Conservation (phyloP, 1,284 basidiomycete species). For the Ustilago sp. region DNA sequence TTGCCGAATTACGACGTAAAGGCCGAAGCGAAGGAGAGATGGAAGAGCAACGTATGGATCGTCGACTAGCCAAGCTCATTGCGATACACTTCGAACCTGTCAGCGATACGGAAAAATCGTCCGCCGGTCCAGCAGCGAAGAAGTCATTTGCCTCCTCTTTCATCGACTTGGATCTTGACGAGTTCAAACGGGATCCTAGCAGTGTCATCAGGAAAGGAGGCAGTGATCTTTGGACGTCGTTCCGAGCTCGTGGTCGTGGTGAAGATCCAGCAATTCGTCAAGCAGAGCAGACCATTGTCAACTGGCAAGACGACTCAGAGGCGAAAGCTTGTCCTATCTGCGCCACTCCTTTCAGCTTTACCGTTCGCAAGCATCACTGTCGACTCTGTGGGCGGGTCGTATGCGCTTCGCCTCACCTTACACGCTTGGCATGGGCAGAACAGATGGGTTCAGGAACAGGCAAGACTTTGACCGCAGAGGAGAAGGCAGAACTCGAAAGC, state of each 20-base stretch:
- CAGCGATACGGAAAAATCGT: conserved; percentile 20
- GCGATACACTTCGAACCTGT: conserved; percentile 52
- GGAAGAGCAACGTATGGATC: conserved; percentile 63
- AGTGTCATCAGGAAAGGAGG: conserved; percentile 38
- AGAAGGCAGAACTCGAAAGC: conserved; percentile 22
- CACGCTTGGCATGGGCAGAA: conserved; percentile 36
- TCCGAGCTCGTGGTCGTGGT: conserved; percentile 42
- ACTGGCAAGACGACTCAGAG: conserved; percentile 87
- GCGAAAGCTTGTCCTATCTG: conserved; percentile 87
- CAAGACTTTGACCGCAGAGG: conserved; percentile 24
- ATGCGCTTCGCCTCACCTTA: conserved; percentile 84
- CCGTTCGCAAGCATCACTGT: conserved; percentile 96
- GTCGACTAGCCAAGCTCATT: conserved; percentile 59
- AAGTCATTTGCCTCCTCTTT: conserved; percentile 25
- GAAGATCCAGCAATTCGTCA: conserved; percentile 49
- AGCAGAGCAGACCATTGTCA: conserved; percentile 87
- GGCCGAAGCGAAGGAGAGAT: conserved; percentile 47
- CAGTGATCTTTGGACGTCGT: conserved; percentile 47
- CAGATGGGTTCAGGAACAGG: conserved; percentile 36
- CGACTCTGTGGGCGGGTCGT: conserved; percentile 91
- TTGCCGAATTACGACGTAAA: conserved; percentile 33
- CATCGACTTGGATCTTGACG: conserved; percentile 45
- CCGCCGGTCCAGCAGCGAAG: conserved; percentile 11
- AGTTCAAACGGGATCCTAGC: conserved; percentile 44
- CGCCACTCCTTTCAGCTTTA: conserved; percentile 86